phyloP scores from a whole-genome alignment of 148 eudicot species.

The Talinum fruticosum region DNA sequence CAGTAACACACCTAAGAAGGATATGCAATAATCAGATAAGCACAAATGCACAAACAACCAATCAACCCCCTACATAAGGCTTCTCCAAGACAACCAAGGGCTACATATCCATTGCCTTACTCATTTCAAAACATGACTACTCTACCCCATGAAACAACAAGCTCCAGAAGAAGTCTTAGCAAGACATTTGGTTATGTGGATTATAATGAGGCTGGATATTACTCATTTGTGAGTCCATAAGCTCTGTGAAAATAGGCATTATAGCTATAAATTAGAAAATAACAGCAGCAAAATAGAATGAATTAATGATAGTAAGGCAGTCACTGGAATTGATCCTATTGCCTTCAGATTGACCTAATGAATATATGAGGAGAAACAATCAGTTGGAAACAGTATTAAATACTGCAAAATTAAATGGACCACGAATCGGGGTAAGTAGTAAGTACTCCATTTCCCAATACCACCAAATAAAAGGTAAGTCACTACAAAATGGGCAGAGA shows the following conservation, averaged over 20 bases:
- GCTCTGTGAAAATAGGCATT: not conserved
- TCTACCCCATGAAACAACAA: too few relatives aligned
- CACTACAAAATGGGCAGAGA: too few relatives aligned
- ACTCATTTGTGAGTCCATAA: not conserved
- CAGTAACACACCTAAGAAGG: not conserved
- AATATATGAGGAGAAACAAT: too few relatives aligned
- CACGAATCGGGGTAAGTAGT: too few relatives aligned
- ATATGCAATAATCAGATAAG: not conserved
- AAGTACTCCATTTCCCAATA: too few relatives aligned
- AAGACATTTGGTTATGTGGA: not conserved
- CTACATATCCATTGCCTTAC: not conserved
- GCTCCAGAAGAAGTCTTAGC: not conserved
- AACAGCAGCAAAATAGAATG: not conserved
- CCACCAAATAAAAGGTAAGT: too few relatives aligned
- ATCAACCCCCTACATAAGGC: not conserved
- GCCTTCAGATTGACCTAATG: too few relatives aligned
- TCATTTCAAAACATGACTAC: not conserved
- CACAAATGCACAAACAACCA: conserved; percentile 1
- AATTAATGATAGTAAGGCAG: too few relatives aligned
- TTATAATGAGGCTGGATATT: too few relatives aligned
- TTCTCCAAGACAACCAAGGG: not conserved
- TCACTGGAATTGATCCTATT: too few relatives aligned
- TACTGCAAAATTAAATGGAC: too few relatives aligned
- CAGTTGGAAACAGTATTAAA: too few relatives aligned
- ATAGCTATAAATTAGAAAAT: not conserved